phyloP scores from a whole-genome alignment of 225 moss, liverwort and hornwort genomes.

The Physcomitrium patens region DNA sequence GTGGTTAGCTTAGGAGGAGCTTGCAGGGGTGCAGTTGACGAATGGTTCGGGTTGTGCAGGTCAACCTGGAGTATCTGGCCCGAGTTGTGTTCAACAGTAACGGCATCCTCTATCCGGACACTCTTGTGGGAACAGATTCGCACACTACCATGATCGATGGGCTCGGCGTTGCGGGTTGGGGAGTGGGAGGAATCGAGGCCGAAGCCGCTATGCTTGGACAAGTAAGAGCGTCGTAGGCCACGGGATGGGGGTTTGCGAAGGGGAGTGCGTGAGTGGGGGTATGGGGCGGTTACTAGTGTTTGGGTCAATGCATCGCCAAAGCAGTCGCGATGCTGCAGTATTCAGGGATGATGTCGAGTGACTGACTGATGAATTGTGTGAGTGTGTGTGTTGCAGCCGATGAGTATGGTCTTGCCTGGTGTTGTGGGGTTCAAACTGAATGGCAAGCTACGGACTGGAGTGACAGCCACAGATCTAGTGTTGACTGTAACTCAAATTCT shows the following conservation, averaged over 20 bases:
- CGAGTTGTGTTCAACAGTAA: slow-evolving; percentile 86
- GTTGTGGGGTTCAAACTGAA: slow-evolving; percentile 95
- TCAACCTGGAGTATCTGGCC: slow-evolving; percentile 94
- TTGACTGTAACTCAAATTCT: slow-evolving; percentile 91
- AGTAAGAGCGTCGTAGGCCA: slow-evolving; percentile 47
- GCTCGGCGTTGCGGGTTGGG: slow-evolving; percentile 98
- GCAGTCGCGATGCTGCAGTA: neutral
- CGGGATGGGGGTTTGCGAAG: slow-evolving; percentile 1
- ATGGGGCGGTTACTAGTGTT: neutral
- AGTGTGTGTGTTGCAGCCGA: slow-evolving; percentile 65
- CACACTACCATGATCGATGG: slow-evolving; percentile 99
- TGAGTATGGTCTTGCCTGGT: slow-evolving; percentile 99
- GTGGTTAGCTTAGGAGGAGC: neutral
- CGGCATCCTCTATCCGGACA: slow-evolving; percentile 87
- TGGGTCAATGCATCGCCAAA: slow-evolving; percentile 10
- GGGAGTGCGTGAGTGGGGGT: slow-evolving; percentile 11
- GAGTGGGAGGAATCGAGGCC: slow-evolving; percentile 98
- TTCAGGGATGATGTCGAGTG: neutral
- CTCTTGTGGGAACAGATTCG: slow-evolving; percentile 97
- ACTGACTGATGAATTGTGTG: slow-evolving; percentile 29
- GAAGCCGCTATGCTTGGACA: slow-evolving; percentile 99
- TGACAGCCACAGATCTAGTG: slow-evolving; percentile 97
- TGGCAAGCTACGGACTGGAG: slow-evolving; percentile 83
- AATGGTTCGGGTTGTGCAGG: slow-evolving; percentile 53
- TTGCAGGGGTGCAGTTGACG: slow-evolving; percentile 22